phyloP scores from a whole-genome alignment of 345 rosid species.

The Bruguiera parviflora region DNA sequence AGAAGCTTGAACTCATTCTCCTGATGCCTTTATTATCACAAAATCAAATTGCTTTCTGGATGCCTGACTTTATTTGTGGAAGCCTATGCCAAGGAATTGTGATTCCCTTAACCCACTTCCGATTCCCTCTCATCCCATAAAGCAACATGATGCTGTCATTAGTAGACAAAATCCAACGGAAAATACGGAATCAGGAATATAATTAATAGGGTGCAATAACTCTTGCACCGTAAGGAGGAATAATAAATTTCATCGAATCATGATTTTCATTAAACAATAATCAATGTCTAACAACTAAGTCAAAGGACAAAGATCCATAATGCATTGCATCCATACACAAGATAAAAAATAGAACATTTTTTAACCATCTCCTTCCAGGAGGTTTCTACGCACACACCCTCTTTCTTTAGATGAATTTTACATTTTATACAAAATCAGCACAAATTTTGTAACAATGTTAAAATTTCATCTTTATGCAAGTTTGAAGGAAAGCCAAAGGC shows the following conservation, averaged over 20 bases:
- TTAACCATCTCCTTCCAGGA: too few species aligned
- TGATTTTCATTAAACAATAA: too few species aligned
- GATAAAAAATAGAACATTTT: too few species aligned
- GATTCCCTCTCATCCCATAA: neutral
- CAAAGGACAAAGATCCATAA: too few species aligned
- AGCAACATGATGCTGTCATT: neutral
- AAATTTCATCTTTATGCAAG: neutral
- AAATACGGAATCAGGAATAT: neutral
- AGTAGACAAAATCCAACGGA: neutral
- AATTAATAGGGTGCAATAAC: too few species aligned
- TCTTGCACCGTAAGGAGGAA: too few species aligned
- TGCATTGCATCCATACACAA: too few species aligned
- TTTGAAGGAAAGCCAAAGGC: conserved; percentile 7
- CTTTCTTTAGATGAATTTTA: neutral
- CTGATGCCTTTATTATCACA: neutral
- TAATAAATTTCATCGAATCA: too few species aligned
- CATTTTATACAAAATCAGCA: neutral
- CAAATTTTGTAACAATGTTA: neutral
- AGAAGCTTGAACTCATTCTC: conserved; percentile 1
- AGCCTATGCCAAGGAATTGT: neutral
- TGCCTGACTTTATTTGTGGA: neutral
- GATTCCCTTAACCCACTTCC: neutral
- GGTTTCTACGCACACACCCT: neutral
- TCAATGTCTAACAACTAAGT: neutral
- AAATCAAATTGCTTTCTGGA: neutral